phyloP scores from a whole-genome alignment of 441 rosid genomes.

The Euphorbia corollata region DNA sequence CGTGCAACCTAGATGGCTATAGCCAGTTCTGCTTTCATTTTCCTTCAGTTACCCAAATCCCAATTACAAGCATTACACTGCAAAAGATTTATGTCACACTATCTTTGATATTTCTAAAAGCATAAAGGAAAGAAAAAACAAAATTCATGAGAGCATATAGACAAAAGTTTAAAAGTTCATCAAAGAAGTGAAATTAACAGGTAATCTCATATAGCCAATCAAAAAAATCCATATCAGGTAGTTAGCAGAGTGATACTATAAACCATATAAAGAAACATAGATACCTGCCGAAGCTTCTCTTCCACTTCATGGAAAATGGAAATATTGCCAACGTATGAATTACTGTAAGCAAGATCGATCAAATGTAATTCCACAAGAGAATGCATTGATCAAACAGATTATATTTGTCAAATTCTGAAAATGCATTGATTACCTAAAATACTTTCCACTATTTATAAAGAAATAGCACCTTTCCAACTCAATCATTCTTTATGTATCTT shows the following conservation, averaged over 20 bases:
- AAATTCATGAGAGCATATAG: background rate
- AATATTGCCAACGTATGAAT: conserved; percentile 75
- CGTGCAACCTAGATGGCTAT: background rate
- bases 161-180: conserved; percentile 1
- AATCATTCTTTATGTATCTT: background rate
- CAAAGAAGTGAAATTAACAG: background rate
- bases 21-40: conserved; percentile 3
- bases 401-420: background rate
- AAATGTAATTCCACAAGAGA: background rate
- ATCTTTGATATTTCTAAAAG: background rate
- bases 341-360: conserved; percentile 38
- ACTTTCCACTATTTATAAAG: conserved; percentile 1
- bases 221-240: background rate
- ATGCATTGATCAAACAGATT: background rate
- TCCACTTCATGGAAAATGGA: conserved; percentile 67
- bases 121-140: background rate
- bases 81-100: background rate
- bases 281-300: conserved; percentile 70
- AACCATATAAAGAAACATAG: background rate
- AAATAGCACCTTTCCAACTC: background rate
- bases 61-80: background rate
- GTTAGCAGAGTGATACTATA: background rate
- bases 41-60: background rate
- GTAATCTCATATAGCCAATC: background rate
- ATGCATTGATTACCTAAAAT: background rate